Base-by-base conservation (phyloP, 306 rosid species). In the Potentilla sterilis region DNA sequence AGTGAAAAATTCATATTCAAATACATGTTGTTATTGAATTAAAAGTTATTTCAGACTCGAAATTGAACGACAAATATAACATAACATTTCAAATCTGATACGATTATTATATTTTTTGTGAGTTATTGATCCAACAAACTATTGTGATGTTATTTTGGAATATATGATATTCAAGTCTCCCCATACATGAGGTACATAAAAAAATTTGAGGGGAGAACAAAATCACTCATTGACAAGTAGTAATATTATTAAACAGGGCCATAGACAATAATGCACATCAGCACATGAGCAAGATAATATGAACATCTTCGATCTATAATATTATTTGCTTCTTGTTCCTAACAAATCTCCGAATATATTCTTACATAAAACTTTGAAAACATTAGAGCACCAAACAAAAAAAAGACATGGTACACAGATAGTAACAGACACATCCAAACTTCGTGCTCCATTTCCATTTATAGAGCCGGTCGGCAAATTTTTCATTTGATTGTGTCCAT, bases 301-400 rank as follows among this genome's bases (percentile, higher is more conserved):
- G 73, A 84, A 91, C 96, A 91, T 83, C 78, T 83, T 83, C 57
- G 80, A 88, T 79, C 83, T 59, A 61, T 74, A 61, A 28, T 61
- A 61, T 82, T 81, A 80, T 64, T 84, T 57, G 71, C 70, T 82
- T 85, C 77, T 76, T 64, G 83, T 85, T 87, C 78, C 89, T 85
- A 73, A 82, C 52, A 78, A 83, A 84, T 85, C 82, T 79, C 85
- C 77, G 82, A 80, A 84, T 81, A 80, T 73, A 78, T 81, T 85
- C 85, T 87, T 88, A 62, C 85, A 79, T 81, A 81, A 72, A 81
- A 72, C 63, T 69, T 75, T 8, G 49, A 72, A 69, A 68, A 81
- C 76, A 81, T 62, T 74, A 46, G 69, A 35, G 74, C 67, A 62
- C n/a, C 75, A 74, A 79, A 35, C 9, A 16, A 35, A n/a, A 55